Conservation (phyloP, 768 basidiomycete species). For the Podaxis carcinomalis region DNA sequence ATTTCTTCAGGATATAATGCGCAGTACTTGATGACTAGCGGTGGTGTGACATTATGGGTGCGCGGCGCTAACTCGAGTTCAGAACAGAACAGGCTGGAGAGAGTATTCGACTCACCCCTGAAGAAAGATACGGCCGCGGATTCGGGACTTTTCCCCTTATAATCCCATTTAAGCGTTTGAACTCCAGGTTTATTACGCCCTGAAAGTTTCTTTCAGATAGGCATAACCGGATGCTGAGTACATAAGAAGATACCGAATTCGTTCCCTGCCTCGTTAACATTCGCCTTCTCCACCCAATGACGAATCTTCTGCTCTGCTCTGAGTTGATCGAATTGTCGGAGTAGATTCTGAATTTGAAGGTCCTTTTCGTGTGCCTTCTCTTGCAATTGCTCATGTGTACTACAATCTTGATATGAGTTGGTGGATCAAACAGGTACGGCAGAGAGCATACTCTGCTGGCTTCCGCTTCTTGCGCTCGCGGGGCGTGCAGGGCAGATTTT, state of each 20-base stretch:
- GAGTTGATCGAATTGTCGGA: conserved; percentile 39
- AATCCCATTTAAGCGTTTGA: conserved; percentile 17
- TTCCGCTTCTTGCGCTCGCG: conserved; percentile 54
- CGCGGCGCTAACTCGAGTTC: conserved; percentile 12
- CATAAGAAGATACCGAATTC: background rate
- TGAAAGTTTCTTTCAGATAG: background rate
- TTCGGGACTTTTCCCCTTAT: conserved; percentile 31
- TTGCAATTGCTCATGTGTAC: conserved; percentile 52
- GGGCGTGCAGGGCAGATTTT: conserved; percentile 41
- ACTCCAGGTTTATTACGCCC: background rate
- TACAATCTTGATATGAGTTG: conserved; percentile 16
- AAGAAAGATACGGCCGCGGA: conserved; percentile 31
- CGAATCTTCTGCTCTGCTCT: conserved; percentile 36
- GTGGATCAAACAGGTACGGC: background rate
- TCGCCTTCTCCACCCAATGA: conserved; percentile 33
- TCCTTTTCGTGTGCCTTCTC: conserved; percentile 42
- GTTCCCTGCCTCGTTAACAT: conserved; percentile 15
- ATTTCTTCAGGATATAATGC: conserved; percentile 49
- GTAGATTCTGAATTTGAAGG: conserved; percentile 38
- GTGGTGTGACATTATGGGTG: conserved; percentile 24
- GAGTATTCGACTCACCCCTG: conserved; percentile 23
- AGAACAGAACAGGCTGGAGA: conserved; percentile 4
- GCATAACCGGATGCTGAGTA: background rate
- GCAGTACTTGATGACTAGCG: conserved; percentile 45
- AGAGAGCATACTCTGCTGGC: conserved; percentile 43